A percentile compares a stretch with the other conserved stretches of the same genome.
These are phyloP conservation scores for Phytophthora hibernalis DNA, from an alignment of 352 stramenopile species.

Conservation along the genomic window DNA sequence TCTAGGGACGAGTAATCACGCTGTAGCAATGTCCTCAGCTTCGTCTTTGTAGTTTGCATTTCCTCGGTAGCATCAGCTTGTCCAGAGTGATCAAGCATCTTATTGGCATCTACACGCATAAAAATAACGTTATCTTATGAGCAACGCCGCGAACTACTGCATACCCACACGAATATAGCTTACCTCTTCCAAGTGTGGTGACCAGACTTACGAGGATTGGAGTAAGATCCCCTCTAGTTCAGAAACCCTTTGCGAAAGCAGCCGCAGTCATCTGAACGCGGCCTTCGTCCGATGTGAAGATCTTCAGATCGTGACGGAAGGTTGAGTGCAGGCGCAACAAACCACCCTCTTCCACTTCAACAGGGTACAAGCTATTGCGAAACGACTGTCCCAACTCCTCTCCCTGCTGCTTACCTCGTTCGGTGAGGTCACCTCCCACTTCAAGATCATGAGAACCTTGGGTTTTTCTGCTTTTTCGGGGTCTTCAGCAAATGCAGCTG, in stretches of 20 bases:
- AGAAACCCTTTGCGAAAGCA: conserved; percentile 99
- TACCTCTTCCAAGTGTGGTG: conserved; percentile 85
- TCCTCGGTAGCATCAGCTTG: conserved; percentile 97
- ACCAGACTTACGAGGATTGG: conserved; percentile 99
- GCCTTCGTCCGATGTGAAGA: conserved; percentile 99
- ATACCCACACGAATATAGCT: neutral
- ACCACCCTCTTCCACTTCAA: conserved; percentile 92
- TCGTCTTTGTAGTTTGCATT: conserved; percentile 83
- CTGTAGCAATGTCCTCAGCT: conserved; percentile 93
- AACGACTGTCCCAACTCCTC: conserved; percentile 95
- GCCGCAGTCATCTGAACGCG: conserved; percentile 99
- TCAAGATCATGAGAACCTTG: conserved; percentile 98
- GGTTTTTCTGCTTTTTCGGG: conserved; percentile 57
- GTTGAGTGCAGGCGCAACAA: conserved; percentile 99
- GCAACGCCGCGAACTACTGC: neutral
- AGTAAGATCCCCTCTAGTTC: conserved; percentile 98
- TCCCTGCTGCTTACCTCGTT: conserved; percentile 97
- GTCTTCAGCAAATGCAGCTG: conserved; percentile 31
- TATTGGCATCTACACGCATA: conserved; percentile 75
- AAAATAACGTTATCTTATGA: conserved; percentile 1
- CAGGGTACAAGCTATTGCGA: conserved; percentile 88
- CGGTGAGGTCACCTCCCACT: conserved; percentile 99
- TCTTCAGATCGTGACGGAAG: conserved; percentile 99
- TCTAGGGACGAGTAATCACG: conserved; percentile 74
- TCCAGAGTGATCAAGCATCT: conserved; percentile 99